Evolutionary conservation across 805 yeast species (phyloP).

Genomic region (Nakazawaea peltata): DNA sequence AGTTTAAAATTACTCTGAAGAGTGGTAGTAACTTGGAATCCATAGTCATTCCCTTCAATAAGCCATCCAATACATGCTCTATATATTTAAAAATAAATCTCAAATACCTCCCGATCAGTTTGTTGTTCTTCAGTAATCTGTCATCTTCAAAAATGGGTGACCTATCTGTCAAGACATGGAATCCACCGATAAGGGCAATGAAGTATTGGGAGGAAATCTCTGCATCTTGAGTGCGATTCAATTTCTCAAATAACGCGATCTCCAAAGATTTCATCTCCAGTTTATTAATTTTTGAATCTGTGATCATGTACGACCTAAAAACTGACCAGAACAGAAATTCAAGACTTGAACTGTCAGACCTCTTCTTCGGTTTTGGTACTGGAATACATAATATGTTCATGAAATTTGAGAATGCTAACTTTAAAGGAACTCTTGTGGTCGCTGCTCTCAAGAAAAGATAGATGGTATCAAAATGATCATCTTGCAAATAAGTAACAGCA

Average conservation of each 20-base stretch:
- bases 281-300: conserved; percentile 25
- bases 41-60: conserved; percentile 10
- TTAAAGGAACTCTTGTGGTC: conserved; percentile 41
- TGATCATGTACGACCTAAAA: conserved; percentile 23
- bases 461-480: conserved; percentile 37
- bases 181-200: conserved; percentile 29
- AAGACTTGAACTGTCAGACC: conserved; percentile 15
- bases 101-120: conserved; percentile 23
- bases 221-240: conserved; percentile 14
- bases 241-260: conserved; percentile 21
- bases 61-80: conserved; percentile 21
- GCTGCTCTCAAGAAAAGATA: conserved; percentile 50
- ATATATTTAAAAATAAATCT: conserved; percentile 34
- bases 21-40: conserved; percentile 23
- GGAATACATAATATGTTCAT: conserved; percentile 22
- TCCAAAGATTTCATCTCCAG: conserved; percentile 22
- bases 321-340: conserved; percentile 3
- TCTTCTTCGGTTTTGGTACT: too few relatives aligned
- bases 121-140: conserved; percentile 15
- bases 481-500: conserved; percentile 41
- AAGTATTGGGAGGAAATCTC: conserved; percentile 29
- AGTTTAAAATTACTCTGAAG: conserved; percentile 44
- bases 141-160: conserved; percentile 3
- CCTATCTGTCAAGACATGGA: conserved; percentile 23
- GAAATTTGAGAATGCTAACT: conserved; percentile 40